A percentile compares a stretch with the other conserved stretches of the same genome.
These are phyloP conservation scores for Phytopythium delawarense DNA, from an alignment of 352 stramenopile genomes.

Conservation along the genomic window DNA sequence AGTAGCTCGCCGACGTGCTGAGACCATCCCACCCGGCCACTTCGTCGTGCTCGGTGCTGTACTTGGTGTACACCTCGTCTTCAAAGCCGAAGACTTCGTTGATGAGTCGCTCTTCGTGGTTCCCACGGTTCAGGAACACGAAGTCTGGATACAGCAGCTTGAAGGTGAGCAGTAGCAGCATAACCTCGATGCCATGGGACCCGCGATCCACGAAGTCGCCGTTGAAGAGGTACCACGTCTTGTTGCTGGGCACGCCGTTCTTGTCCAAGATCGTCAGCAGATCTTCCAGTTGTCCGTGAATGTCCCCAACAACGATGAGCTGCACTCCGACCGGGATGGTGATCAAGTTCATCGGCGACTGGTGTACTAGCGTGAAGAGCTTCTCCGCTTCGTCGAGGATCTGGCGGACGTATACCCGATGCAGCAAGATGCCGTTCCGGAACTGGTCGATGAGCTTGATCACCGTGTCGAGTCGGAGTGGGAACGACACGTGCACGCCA, in stretches of 20 bases:
- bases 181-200: constrained; percentile 89
- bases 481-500: constrained; percentile 67
- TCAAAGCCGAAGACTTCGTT: constrained; percentile 91
- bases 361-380: constrained; percentile 39
- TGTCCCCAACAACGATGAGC: constrained; percentile 90
- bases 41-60: constrained; percentile 77
- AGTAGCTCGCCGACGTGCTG: constrained; percentile 65
- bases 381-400: constrained; percentile 69
- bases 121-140: constrained; percentile 94
- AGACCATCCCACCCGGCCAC: constrained; percentile 50
- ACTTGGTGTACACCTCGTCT: constrained; percentile 80
- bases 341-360: constrained; percentile 71
- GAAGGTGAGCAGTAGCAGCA: constrained; percentile 86
- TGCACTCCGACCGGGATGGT: constrained; percentile 71
- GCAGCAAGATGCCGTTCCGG: constrained; percentile 75
- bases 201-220: constrained; percentile 95
- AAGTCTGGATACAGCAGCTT: constrained; percentile 87
- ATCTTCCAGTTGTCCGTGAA: constrained; percentile 93
- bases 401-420: constrained; percentile 72
- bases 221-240: constrained; percentile 95
- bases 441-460: constrained; percentile 84
- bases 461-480: constrained; percentile 68
- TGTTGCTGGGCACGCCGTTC: constrained; percentile 83
- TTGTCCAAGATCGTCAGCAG: constrained; percentile 92
- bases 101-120: constrained; percentile 94